Percentiles rank a stretch among this genome's conserved stretches.
These are phyloP conservation scores for Cyclotella choctawhatcheeana DNA, from an alignment of 108 stramenopile genomes.

Conservation along the genomic window DNA sequence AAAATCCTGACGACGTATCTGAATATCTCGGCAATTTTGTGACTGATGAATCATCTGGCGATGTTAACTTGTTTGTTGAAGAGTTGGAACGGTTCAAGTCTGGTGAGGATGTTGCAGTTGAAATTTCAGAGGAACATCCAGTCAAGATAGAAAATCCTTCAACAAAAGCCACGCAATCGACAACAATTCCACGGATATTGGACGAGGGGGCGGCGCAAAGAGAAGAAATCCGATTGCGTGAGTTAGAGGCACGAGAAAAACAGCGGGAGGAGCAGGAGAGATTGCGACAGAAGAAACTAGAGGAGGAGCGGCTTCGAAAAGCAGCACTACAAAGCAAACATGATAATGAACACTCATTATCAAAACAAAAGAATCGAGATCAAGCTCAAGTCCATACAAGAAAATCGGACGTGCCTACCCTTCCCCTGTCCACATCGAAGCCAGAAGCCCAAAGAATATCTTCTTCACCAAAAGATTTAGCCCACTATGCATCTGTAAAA, in stretches of 20 bases:
- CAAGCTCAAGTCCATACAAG: too few species aligned
- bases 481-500: not conserved
- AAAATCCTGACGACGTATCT: conserved; percentile 29
- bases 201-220: conserved; percentile 33
- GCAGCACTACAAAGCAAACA: not conserved
- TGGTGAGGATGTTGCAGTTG: conserved; percentile 10
- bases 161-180: not conserved
- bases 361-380: not conserved
- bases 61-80: conserved; percentile 22
- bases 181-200: conserved; percentile 5
- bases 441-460: not conserved
- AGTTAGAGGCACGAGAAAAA: conserved; percentile 28
- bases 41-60: not conserved
- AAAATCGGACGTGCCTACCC: too few species aligned
- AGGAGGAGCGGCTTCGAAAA: not conserved
- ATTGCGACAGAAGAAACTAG: not conserved
- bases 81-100: conserved; percentile 30
- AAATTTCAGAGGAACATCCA: not conserved
- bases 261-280: conserved; percentile 30
- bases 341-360: not conserved
- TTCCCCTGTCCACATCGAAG: too few species aligned
- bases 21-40: conserved; percentile 43
- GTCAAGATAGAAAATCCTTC: not conserved
- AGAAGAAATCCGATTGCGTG: conserved; percentile 25
- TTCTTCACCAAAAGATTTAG: not conserved